These are phyloP conservation scores for Corymbia calophylla DNA, from an alignment of 441 rosid species.

Conservation along the genomic window DNA sequence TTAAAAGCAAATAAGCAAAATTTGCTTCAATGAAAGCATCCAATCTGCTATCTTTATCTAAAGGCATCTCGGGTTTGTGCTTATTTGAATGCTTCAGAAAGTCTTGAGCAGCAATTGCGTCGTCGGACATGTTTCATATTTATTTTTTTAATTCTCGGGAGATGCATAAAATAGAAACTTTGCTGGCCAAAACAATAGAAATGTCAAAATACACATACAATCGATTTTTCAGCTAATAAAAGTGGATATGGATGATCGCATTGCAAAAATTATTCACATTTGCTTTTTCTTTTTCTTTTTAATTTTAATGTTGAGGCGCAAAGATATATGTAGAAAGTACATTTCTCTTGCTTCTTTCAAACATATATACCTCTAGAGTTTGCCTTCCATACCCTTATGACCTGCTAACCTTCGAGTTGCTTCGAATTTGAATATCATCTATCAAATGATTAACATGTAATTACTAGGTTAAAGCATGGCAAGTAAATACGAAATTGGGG, in stretches of 20 bases:
- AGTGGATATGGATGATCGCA: not conserved
- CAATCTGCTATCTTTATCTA: not conserved
- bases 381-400: not conserved
- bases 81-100: not conserved
- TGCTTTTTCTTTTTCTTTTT: not conserved
- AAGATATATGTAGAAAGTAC: not conserved
- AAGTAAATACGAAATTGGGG: not conserved
- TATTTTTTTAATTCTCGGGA: not conserved
- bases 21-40: not conserved
- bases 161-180: not conserved
- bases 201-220: not conserved
- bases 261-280: not conserved
- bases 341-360: not conserved
- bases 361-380: not conserved
- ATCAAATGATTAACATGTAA: not conserved
- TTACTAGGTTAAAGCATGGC: not conserved
- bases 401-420: not conserved
- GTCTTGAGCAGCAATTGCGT: not conserved
- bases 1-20: not conserved
- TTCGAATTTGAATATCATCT: not conserved
- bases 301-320: not conserved
- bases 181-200: not conserved
- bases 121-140: fast-evolving
- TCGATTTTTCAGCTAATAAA: not conserved
- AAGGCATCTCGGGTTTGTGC: not conserved